Base-by-base conservation (phyloP, 352 stramenopile genomes). In the Thalassiosira mediterranea region DNA sequence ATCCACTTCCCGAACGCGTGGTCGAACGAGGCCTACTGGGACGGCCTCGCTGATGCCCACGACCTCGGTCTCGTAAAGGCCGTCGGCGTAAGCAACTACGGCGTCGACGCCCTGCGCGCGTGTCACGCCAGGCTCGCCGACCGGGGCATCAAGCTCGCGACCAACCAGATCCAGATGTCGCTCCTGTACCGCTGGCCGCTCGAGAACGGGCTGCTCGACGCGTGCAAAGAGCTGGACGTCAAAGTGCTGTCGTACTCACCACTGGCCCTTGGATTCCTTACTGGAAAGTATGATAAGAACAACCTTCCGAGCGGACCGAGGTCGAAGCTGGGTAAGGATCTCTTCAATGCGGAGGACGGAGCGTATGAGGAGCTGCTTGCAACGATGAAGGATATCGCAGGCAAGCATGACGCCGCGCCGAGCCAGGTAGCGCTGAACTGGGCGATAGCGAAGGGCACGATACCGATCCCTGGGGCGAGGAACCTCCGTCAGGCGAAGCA, bases 141-240 rank as follows among this genome's bases (percentile, higher is more conserved):
- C 25, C 79, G 89, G 5, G 90, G 90, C 15, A 83, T 95, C 10
- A 75, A 79, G 11, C 72, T 96, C 1, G 72, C 83, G 5, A 87
- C 78, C n/a, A 96, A 96, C 81, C 91, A 96, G 73, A 90, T 96
- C 32, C 89, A 94, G 70, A 90, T 92, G 64, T 91, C 63, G 23
- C 73, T 96, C 4, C 42, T 93, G 0, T 90, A 94, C 63, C 68
- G 84, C 15, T 83, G 60, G 46, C 83, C 88, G n/a, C 58, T 91
- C 38, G 63, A 81, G 26, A 93, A 87, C 68, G 88, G 87, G 17
- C 67, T 93, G 11, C 32, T 93, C 8, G 61, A 84, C 65, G 83
- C 78, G 29, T 95, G 90, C 68, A 59, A 91, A 44, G 76, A 94
- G 28, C 72, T 94, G 4, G 81, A 79, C 48, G 81, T 96, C 0